Evolutionary conservation across 352 stramenopile species (phyloP).

Genomic region (Pythium utonaiense): DNA sequence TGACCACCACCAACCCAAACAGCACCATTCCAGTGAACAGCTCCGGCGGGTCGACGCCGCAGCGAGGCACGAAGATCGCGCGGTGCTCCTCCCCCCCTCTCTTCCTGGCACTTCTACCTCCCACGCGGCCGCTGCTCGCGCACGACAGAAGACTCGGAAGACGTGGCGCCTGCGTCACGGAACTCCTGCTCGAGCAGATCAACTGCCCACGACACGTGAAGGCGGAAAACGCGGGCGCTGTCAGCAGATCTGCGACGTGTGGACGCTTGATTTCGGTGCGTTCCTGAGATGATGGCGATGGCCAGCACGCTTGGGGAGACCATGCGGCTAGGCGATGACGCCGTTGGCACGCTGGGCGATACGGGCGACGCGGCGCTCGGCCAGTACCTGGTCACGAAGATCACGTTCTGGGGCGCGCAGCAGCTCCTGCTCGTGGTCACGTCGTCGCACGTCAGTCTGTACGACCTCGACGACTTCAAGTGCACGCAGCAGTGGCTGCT

Average conservation of each 20-base stretch:
- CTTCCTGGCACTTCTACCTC: neutral
- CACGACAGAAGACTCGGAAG: no score
- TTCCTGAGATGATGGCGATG: neutral
- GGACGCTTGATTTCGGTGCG: neutral
- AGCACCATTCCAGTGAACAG: neutral
- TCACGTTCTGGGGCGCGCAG: conserved; percentile 64
- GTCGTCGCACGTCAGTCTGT: conserved; percentile 47
- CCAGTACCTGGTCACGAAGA: conserved; percentile 67
- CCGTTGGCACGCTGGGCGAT: neutral
- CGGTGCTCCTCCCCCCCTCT: neutral
- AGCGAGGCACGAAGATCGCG: neutral
- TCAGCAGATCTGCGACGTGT: conserved; percentile 17
- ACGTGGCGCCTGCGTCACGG: no score
- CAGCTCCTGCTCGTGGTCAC: conserved; percentile 55
- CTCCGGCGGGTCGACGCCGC: neutral
- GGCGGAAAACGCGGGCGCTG: no score
- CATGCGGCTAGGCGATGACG: neutral
- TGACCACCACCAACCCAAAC: neutral
- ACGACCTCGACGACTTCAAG: conserved; percentile 61
- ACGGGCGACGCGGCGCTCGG: conserved; percentile 38
- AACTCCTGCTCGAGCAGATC: neutral
- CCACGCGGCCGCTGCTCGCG: neutral
- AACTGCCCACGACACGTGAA: neutral
- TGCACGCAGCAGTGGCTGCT: conserved; percentile 75
- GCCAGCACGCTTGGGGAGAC: no score